A percentile compares a stretch with the other conserved stretches of the same genome.
Evolutionary conservation across 345 rosid species (phyloP).

Genomic region (Salix dunnii): DNA sequence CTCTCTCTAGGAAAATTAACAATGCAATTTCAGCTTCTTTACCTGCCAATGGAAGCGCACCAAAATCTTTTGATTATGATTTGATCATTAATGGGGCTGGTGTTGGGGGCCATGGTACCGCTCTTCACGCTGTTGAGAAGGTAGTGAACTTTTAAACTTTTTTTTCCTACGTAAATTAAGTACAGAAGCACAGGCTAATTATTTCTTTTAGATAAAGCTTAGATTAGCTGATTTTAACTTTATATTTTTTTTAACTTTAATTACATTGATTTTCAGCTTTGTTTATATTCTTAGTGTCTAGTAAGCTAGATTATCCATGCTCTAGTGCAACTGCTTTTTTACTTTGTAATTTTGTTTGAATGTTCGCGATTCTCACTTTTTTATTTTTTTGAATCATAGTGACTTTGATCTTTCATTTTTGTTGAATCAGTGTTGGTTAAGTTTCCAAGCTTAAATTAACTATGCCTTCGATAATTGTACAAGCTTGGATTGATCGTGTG

Average conservation of each 20-base stretch:
- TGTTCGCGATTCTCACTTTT: not conserved
- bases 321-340: not conserved
- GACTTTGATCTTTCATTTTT: not conserved
- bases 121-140: constrained; percentile 95
- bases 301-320: not conserved
- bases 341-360: not conserved
- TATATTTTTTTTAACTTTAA: not conserved
- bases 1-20: constrained; percentile 18
- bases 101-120: constrained; percentile 98
- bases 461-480: not conserved
- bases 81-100: constrained; percentile 93
- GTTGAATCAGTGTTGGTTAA: not conserved
- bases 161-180: not conserved
- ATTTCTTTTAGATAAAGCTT: not conserved
- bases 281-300: not conserved
- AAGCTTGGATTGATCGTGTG: not conserved
- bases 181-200: not conserved
- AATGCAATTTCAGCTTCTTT: constrained; percentile 31
- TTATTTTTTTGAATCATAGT: not conserved
- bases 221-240: not conserved
- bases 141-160: constrained; percentile 21
- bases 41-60: constrained; percentile 53
- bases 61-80: constrained; percentile 82
- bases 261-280: not conserved
- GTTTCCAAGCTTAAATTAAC: not conserved